Evolutionary conservation across 805 yeast genomes (phyloP), one percentile per base, ranked within the genome.

Genomic region (Candida rishiriensis): DNA sequence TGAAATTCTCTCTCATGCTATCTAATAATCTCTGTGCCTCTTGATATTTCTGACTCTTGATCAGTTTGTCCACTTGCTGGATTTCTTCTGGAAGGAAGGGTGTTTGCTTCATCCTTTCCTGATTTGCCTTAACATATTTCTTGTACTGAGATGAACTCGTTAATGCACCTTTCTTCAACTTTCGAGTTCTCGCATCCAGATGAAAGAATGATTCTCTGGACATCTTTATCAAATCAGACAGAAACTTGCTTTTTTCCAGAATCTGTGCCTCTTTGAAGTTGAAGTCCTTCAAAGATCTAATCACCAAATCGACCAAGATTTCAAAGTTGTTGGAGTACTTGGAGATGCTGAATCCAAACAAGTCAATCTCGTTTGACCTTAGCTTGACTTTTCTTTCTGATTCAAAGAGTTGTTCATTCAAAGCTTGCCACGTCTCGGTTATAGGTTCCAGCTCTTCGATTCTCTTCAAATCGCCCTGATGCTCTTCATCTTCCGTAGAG

Each of bases 11-110:
- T 26, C 61, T 64, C 52, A 69, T 64, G 16, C 48, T 34, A 13
- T 62, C 63, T 49, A 79, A 51, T 13, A 66, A 41, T 7, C 59
- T 60, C 31, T 66, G 61, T 0, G 78, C 83, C 42, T 67, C 71
- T 3, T 50, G 54, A 47, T 52, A 70, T 32, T 68, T 48, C 38
- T 54, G 54, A 41, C 43, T 46, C 10, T 41, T 39, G 9, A 57
- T 14, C 10, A 54, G 36, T 10, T 43, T 47, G 38, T 60, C 54
- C 38, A 47, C 50, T 40, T 51, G 30, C 9, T 10, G 15, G 11
- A 51, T 35, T 18, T 39, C 44, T 29, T 50, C 50, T 8, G 57
- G 48, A 12, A 56, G 36, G n/a, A 50, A 40, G 16, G 34, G 17
- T 14, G 39, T 17, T 9, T 33, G 29, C 21, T 46, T 33, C 37